Conservation (phyloP, 139 green algal species). For the Chlorella sp. region DNA sequence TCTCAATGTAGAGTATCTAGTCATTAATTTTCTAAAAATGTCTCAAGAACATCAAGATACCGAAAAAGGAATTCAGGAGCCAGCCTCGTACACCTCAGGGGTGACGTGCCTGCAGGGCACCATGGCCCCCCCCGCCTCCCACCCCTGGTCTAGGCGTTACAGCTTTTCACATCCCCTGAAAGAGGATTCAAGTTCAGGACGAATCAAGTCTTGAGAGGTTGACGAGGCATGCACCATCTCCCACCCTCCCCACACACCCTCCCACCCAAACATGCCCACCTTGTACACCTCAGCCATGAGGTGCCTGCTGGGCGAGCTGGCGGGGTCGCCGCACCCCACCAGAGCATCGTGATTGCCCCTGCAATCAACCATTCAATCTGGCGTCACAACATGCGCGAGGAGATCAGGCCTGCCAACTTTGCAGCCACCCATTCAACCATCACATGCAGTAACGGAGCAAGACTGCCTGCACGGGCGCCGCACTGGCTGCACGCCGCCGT, state of each 20-base stretch:
- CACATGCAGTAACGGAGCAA: not conserved
- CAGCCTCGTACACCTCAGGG: too few relatives aligned
- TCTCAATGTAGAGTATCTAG: not conserved
- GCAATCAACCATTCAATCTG: not conserved
- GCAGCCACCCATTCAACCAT: not conserved
- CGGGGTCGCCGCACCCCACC: not conserved
- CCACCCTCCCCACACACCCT: too few relatives aligned
- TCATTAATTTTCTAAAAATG: slow-evolving; percentile 12
- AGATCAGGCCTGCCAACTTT: not conserved
- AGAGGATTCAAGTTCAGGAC: too few relatives aligned
- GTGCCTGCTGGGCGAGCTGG: not conserved
- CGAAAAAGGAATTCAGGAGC: slow-evolving; percentile 1
- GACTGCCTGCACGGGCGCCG: not conserved
- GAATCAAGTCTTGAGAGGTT: too few relatives aligned
- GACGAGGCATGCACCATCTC: too few relatives aligned
- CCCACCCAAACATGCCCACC: not conserved
- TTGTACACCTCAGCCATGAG: not conserved
- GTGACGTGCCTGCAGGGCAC: too few relatives aligned
- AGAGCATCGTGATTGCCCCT: slow-evolving; percentile 39
- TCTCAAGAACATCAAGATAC: not conserved
- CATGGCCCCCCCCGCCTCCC: too few relatives aligned
- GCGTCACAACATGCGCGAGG: too few relatives aligned
- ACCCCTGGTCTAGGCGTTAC: too few relatives aligned
- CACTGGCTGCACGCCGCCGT: too few relatives aligned
- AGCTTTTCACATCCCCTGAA: too few relatives aligned